Percentiles rank a stretch among this genome's conserved stretches.
Evolutionary conservation across 2,329 filamentous ascomycete genomes (phyloP).

Genomic region (Chaetothyriales sp.): DNA sequence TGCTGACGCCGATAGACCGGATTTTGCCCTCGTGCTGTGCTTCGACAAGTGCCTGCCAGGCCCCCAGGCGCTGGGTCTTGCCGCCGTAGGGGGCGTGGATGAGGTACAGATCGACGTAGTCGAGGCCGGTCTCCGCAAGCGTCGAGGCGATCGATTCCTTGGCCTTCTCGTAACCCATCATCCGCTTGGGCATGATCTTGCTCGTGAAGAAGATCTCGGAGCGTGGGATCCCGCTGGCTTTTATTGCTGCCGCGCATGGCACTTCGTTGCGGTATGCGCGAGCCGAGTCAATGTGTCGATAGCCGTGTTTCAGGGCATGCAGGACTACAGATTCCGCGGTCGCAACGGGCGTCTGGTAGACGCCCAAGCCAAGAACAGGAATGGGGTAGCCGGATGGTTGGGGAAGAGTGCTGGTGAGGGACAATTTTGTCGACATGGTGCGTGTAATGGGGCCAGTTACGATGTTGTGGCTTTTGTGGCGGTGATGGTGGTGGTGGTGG

Average conservation of each 20-base stretch:
- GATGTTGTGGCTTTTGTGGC: not conserved
- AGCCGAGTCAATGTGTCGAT: slow-evolving; percentile 49
- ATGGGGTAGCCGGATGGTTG: slow-evolving; percentile 25
- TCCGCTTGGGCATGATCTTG: slow-evolving; percentile 39
- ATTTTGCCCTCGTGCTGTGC: slow-evolving; percentile 39
- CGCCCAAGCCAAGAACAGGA: slow-evolving; percentile 29
- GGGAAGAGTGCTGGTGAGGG: not conserved
- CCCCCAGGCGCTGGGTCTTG: slow-evolving; percentile 34
- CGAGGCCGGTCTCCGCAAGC: slow-evolving; percentile 19
- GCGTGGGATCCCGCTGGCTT: slow-evolving; percentile 38
- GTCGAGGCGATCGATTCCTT: slow-evolving; percentile 28
- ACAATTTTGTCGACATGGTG: not conserved
- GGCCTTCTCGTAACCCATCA: slow-evolving; percentile 51
- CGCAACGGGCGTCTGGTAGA: slow-evolving; percentile 38
- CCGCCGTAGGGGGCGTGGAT: slow-evolving; percentile 42
- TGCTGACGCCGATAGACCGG: slow-evolving; percentile 40
- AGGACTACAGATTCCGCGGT: slow-evolving; percentile 44
- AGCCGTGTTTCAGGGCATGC: slow-evolving; percentile 43
- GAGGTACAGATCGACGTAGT: slow-evolving; percentile 31
- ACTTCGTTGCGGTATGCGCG: slow-evolving; percentile 45
- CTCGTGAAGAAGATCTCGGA: slow-evolving; percentile 49
- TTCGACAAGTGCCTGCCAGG: slow-evolving; percentile 43
- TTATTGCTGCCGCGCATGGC: slow-evolving; percentile 40
- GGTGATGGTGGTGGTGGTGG: not conserved
- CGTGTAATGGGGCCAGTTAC: not conserved